Conservation (phyloP, 2,329 filamentous ascomycete genomes). For the Xylaria sp. region DNA sequence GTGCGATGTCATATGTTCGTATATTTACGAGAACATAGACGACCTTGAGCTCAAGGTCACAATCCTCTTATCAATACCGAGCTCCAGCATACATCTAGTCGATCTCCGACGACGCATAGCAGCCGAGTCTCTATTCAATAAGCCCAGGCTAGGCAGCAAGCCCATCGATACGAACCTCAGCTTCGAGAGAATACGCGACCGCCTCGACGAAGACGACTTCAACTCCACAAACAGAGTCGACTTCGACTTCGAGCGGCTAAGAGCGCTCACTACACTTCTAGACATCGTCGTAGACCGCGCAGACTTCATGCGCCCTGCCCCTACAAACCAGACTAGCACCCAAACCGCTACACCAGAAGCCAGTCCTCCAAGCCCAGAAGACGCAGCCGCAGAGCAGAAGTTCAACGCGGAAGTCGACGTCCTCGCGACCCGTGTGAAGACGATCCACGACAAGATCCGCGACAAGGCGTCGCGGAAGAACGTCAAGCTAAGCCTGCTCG, state of each 20-base stretch:
- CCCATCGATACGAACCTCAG: slow-evolving; percentile 55
- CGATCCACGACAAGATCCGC: slow-evolving; percentile 70
- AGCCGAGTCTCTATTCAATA: slow-evolving; percentile 68
- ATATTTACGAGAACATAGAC: slow-evolving; percentile 58
- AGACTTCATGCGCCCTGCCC: slow-evolving; percentile 43
- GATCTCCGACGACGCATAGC: slow-evolving; percentile 74
- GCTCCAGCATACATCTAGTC: slow-evolving; percentile 59
- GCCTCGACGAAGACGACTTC: slow-evolving; percentile 62
- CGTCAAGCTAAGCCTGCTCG: slow-evolving; percentile 79
- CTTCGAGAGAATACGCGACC: slow-evolving; percentile 57
- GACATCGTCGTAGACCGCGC: slow-evolving; percentile 80
- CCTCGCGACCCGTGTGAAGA: slow-evolving; percentile 68
- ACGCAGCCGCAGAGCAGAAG: slow-evolving; percentile 44
- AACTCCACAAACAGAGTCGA: slow-evolving; percentile 59
- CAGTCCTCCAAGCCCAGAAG: not conserved
- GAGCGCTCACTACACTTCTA: slow-evolving; percentile 72
- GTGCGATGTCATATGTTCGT: slow-evolving; percentile 61
- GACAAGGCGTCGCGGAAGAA: slow-evolving; percentile 82
- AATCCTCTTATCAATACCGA: slow-evolving; percentile 68
- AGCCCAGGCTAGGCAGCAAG: slow-evolving; percentile 54
- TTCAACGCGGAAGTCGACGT: slow-evolving; percentile 80
- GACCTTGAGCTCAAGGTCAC: slow-evolving; percentile 65
- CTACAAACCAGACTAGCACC: not conserved
- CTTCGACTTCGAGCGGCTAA: slow-evolving; percentile 78
- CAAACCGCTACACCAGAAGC: slow-evolving; percentile 52